Conservation (phyloP, 768 basidiomycete species). For the Austroboletus festivus region DNA sequence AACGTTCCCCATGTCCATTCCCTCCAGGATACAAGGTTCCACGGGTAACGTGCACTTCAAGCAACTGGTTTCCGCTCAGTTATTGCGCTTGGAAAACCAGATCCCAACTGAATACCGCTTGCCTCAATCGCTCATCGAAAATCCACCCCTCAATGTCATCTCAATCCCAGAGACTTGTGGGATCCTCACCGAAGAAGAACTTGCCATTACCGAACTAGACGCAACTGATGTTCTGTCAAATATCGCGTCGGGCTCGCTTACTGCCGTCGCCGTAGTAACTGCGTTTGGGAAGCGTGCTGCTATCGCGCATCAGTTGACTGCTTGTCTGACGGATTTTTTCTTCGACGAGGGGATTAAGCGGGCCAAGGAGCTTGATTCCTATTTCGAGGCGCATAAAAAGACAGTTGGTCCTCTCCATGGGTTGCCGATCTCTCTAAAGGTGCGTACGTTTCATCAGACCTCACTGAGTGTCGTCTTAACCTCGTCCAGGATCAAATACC, state of each 20-base stretch:
- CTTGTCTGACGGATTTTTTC: conserved; percentile 43
- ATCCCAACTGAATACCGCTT: conserved; percentile 23
- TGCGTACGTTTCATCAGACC: conserved; percentile 5
- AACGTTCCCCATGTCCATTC: conserved; percentile 21
- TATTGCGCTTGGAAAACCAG: conserved; percentile 20
- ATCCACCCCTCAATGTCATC: conserved; percentile 32
- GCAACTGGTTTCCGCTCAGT: conserved; percentile 16
- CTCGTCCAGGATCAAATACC: conserved; percentile 36
- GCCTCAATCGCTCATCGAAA: conserved; percentile 13
- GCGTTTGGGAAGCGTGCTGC: conserved; percentile 51
- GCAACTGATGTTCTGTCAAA: conserved; percentile 32
- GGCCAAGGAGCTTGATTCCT: conserved; percentile 42
- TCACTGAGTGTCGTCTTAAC: neutral
- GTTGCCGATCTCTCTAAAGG: conserved; percentile 40
- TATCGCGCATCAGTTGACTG: conserved; percentile 46
- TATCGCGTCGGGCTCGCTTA: conserved; percentile 30
- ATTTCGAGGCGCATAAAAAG: conserved; percentile 36
- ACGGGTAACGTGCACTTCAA: conserved; percentile 21
- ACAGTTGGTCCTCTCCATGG: conserved; percentile 44
- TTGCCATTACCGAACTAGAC: conserved; percentile 36
- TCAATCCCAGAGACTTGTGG: conserved; percentile 32
- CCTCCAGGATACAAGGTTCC: conserved; percentile 20
- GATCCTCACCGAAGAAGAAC: conserved; percentile 30
- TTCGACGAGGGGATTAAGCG: conserved; percentile 39
- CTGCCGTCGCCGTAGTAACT: conserved; percentile 38